Conservation (phyloP, 2,329 filamentous ascomycete species). For the Ramularia endophylla region DNA sequence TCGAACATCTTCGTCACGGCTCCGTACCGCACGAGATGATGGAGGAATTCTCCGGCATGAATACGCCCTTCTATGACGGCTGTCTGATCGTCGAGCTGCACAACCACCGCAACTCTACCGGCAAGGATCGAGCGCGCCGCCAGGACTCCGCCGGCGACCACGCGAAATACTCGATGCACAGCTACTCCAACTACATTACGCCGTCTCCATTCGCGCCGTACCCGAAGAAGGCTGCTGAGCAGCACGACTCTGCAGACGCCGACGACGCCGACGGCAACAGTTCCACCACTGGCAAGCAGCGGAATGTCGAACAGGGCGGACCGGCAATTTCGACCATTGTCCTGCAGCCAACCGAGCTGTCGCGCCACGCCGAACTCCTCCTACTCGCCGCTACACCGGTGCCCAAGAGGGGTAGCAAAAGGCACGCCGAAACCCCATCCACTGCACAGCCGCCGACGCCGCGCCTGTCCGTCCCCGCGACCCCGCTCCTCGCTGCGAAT, state of each 20-base stretch:
- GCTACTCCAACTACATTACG: slow-evolving; percentile 82
- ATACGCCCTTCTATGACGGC: slow-evolving; percentile 82
- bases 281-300: slow-evolving; percentile 41
- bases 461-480: slow-evolving; percentile 31
- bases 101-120: slow-evolving; percentile 67
- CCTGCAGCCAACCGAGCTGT: slow-evolving; percentile 75
- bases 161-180: slow-evolving; percentile 78
- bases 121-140: slow-evolving; percentile 36
- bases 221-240: slow-evolving; percentile 38
- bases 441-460: slow-evolving; percentile 53
- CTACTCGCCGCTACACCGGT: slow-evolving; percentile 67
- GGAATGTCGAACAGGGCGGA: slow-evolving; percentile 29
- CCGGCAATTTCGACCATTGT: slow-evolving; percentile 71
- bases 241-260: slow-evolving; percentile 39
- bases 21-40: slow-evolving; percentile 88
- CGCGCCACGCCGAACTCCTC: slow-evolving; percentile 66
- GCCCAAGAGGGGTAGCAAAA: slow-evolving; percentile 42
- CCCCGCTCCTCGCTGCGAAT: slow-evolving; percentile 41
- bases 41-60: slow-evolving; percentile 63
- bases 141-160: slow-evolving; percentile 50
- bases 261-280: slow-evolving; percentile 28
- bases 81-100: slow-evolving; percentile 94
- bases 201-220: slow-evolving; percentile 81
- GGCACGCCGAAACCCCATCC: slow-evolving; percentile 19
- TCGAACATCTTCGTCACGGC: slow-evolving; percentile 69